Base-by-base conservation (phyloP, 2,329 filamentous ascomycete genomes). In the Aspergillus pseudoterreus region DNA sequence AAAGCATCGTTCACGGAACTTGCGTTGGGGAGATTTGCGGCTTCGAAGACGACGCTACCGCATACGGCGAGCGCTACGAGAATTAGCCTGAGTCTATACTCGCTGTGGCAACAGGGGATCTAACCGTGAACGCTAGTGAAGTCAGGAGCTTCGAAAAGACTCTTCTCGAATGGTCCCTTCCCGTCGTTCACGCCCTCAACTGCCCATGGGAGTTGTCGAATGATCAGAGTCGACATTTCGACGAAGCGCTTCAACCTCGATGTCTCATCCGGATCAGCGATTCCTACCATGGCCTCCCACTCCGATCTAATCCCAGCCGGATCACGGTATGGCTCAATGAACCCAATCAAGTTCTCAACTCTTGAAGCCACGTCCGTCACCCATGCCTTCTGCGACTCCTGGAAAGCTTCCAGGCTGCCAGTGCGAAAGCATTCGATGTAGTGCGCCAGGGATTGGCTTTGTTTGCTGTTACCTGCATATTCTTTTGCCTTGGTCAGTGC, bases 291-390 rank as follows among this genome's bases (percentile, higher is more conserved):
- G 10, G 76, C 78, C 63, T 79, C 73, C 72, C 75, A 81, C 55
- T 81, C 78, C 11, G 76, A 76, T 41, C 78, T 72, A 21, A 78
- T 75, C 17, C 78, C 78, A 50, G 78, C 73, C 4, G 78, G 78
- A 57, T 82, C 79, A 41, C 78, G 68, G 59, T 81, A 81, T 0
- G 78, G 78, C 62, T 81, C 78, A 47, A 80, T 74, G 61, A 80
- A 81, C 9, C 78, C 78, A 52, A 81, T 75, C 48, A 79, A 76
- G 11, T 68, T 74, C 63, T 80, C 78, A 6, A 81, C 78, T 50
- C 68, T 67, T 0, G 47, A 78, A 75, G 74, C 71, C 53, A 75
- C 78, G 60, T 82, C 78, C 43, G 73, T 70, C 48, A 82, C 79
- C 78, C 79, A 82, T 22, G 71, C 71, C 22, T 73, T 69, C 58